phyloP scores from a whole-genome alignment of 129 eudicot genomes.

The Lactuca saligna region DNA sequence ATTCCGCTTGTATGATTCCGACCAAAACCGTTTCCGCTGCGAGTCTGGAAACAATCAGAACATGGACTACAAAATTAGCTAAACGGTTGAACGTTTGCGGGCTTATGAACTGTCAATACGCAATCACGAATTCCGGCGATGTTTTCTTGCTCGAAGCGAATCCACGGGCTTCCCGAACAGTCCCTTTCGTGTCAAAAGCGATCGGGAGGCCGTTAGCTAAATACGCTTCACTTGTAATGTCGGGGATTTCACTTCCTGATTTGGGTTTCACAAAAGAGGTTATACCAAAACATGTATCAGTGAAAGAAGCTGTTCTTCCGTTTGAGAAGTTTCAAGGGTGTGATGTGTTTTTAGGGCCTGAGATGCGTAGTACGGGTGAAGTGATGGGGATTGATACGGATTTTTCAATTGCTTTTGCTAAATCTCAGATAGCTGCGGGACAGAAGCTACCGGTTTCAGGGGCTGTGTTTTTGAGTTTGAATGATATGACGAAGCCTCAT shows the following conservation, averaged over 20 bases:
- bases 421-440: conserved; percentile 92
- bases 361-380: conserved; percentile 97
- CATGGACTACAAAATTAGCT: conserved; percentile 89
- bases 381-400: conserved; percentile 83
- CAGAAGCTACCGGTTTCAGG: conserved; percentile 85
- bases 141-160: conserved; percentile 90
- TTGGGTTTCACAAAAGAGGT: conserved; percentile 66
- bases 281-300: conserved; percentile 40
- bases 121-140: conserved; percentile 71
- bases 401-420: conserved; percentile 80
- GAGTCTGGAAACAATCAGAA: conserved; percentile 76
- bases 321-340: conserved; percentile 90
- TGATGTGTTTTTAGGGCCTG: conserved; percentile 90
- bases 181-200: conserved; percentile 94
- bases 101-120: conserved; percentile 95
- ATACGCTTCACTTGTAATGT: conserved; percentile 91
- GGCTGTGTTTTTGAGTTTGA: conserved; percentile 73
- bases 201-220: conserved; percentile 96
- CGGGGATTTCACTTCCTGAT: conserved; percentile 81
- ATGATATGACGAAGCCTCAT: conserved; percentile 79
- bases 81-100: conserved; percentile 82
- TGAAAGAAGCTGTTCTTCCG: conserved; percentile 69
- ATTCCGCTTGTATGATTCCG: conserved; percentile 92
- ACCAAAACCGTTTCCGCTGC: conserved; percentile 64
- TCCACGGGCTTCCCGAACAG: conserved; percentile 96